Evolutionary conservation across 208 protist genomes (phyloP).

Genomic region (Acanthamoeba healyi): DNA sequence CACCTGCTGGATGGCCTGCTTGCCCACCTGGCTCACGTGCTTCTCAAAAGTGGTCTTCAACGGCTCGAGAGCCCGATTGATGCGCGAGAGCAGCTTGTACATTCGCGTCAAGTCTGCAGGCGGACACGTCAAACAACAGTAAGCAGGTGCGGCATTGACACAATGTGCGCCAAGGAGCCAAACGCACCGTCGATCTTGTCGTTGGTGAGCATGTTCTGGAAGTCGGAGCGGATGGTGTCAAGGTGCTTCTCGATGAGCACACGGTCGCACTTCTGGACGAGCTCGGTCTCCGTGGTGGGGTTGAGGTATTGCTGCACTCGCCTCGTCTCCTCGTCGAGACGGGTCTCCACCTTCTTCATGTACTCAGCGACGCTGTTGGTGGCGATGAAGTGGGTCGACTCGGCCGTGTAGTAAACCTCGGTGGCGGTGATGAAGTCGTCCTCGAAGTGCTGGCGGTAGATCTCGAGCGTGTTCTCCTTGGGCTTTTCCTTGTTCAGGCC

Average conservation of each 20-base stretch:
- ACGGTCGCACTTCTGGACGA: constrained; percentile 84
- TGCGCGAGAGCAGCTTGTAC: constrained; percentile 86
- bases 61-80: constrained; percentile 82
- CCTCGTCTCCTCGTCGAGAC: constrained; percentile 87
- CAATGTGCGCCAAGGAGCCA: not conserved
- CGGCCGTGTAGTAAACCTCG: constrained; percentile 87
- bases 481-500: constrained; percentile 84
- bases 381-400: constrained; percentile 87
- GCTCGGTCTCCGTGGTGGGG: constrained; percentile 82
- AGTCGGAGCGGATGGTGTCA: constrained; percentile 83
- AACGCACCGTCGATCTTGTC: constrained; percentile 82
- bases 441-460: constrained; percentile 87
- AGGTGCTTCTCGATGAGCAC: constrained; percentile 87
- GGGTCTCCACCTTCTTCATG: constrained; percentile 90
- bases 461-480: constrained; percentile 83
- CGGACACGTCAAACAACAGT: not conserved
- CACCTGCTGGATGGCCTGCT: constrained; percentile 80
- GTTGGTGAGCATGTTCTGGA: constrained; percentile 82
- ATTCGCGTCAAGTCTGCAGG: constrained; percentile 84
- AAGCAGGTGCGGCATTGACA: constrained; percentile 27
- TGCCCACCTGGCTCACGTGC: constrained; percentile 84
- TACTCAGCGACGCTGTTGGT: constrained; percentile 88
- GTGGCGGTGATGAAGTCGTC: constrained; percentile 85
- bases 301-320: constrained; percentile 88
- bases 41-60: constrained; percentile 82